Percentiles rank a stretch among this genome's conserved stretches.
phyloP scores from a whole-genome alignment of 1,139 yeast species.

The Geotrichum cucujoidarum region DNA sequence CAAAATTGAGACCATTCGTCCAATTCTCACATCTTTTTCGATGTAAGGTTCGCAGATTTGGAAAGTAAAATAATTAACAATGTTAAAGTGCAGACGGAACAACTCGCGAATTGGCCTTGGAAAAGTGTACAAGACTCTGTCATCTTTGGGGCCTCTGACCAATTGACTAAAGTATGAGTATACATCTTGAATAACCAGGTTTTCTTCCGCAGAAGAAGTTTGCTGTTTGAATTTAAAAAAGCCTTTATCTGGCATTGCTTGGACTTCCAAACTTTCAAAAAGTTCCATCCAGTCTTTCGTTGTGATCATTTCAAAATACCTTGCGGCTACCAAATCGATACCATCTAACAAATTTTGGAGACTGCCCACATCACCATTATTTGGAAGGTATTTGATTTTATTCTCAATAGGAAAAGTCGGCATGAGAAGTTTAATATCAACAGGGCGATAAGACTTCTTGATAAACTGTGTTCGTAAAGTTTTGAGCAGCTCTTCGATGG shows the following conservation, averaged over 20 bases:
- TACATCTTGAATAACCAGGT: conserved; percentile 60
- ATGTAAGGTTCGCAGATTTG: conserved; percentile 61
- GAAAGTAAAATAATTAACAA: conserved; percentile 57
- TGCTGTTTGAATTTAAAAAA: conserved; percentile 57
- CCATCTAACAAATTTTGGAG: conserved; percentile 56
- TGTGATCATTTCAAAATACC: conserved; percentile 55
- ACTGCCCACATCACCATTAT: conserved; percentile 23
- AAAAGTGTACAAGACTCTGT: conserved; percentile 44
- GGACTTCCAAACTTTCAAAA: conserved; percentile 67
- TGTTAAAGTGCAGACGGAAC: conserved; percentile 60
- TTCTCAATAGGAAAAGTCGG: conserved; percentile 26
- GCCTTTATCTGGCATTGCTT: conserved; percentile 50
- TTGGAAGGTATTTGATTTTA: conserved; percentile 25
- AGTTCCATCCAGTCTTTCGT: conserved; percentile 78
- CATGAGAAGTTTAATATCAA: conserved; percentile 36
- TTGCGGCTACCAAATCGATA: conserved; percentile 58
- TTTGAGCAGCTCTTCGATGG: conserved; percentile 56
- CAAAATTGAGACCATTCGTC: conserved; percentile 65
- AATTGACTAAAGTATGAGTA: conserved; percentile 65
- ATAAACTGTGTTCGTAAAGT: conserved; percentile 67
- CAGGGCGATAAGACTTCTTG: conserved; percentile 74
- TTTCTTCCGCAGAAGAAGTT: conserved; percentile 47
- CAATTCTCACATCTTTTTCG: conserved; percentile 53
- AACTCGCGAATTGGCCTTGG: conserved; percentile 69
- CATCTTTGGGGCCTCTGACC: conserved; percentile 29